Base-by-base conservation (phyloP, 176 grass and related monocot species). In the Hordeum marinum region DNA sequence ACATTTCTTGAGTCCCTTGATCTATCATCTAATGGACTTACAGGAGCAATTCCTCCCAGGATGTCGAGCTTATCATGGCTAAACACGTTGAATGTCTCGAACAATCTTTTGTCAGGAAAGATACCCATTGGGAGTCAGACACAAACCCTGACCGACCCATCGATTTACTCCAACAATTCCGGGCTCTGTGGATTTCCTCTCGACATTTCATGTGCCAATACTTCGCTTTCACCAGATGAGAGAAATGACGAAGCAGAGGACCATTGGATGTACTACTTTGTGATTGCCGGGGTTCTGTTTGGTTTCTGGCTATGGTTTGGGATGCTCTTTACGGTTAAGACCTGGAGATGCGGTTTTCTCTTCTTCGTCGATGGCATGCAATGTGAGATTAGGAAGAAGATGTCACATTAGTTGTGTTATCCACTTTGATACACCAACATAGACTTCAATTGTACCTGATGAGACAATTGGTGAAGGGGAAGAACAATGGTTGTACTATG, bases 261-360 rank as follows among this genome's bases (percentile, higher is more conserved):
- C 67, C 20, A 12, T 0, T 70, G 4, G 67, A 11, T 88, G 1
- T 91, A 15, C 9, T 37, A 54, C 18, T 77, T 20, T 78, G 27
- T 85, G 11, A 32, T 14, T 40, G 11, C 3, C 8, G 77, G 71
- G 3, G 46, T 85, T 60, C 24, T 21, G 48, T 52, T 79, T 39
- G 82, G 86, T 11, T 75, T 61, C 18, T 91, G 82, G 85, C 8
- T 60, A 3, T 88, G 87, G 65, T 68, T 68, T 68, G 36, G 20
- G 4, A 7, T 37, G 55, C 50, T 88, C 9, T 61, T 88, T 45
- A 65, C 85, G 4, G 34, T 76, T 3, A 54, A 55, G 74, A 13
- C 80, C 0, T 63, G 54, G 76, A 91, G 64, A 36, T 15, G 59
- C 7, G 29, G 5, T 20, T 80, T 80, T 81, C 9, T 81, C 15